Base-by-base conservation (phyloP, 179 eudicot species). In the Silene vulgaris region DNA sequence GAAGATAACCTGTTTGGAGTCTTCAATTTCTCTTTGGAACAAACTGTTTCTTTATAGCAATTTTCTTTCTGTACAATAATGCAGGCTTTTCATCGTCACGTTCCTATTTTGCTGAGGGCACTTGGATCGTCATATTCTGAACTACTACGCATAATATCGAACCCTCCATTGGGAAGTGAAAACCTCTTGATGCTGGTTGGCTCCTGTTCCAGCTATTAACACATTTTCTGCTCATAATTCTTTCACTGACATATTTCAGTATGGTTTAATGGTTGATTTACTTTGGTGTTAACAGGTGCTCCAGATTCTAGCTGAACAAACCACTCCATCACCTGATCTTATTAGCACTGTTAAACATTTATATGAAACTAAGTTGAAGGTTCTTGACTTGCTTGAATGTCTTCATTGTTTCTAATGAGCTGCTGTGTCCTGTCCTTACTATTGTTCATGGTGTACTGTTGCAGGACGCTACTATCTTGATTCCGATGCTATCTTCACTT, bases 121-220 rank as follows among this genome's bases (percentile, higher is more conserved):
- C 81, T 90, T 57, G 97, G 91, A 57, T 84, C 97, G n/a, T 86
- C 97, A 75, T 88, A 80, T 79, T 79, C 93, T 29, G 90, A 95
- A 71, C 71, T 95, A 79, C 92, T 92, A 19, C 80, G 74, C 69
- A 85, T 95, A 80, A 87, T 95, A 81, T 90, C 99, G 65, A 87
- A 90, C 86, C 97, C 99, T 60, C 92, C 97, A n/a, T 65, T 73
- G 40, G 99, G 99, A 85, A 86, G 99, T 87, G 99, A 95, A 84
- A 82, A 85, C 84, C 89, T 95, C 81, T 82, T 95, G 75, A 84
- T 86, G 77, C 96, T 89, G 95, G 99, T 92, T 21, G 43, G 80
- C 75, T 67, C 60, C 61, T 75, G 60, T 48, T 45, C 13, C 8
- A 9, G 23, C 61, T 62, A 9, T 11, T 71, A 67, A 32, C 37